Conservation (phyloP, 1,139 yeast species). For the Hemisphaericaspora xylofermentans region DNA sequence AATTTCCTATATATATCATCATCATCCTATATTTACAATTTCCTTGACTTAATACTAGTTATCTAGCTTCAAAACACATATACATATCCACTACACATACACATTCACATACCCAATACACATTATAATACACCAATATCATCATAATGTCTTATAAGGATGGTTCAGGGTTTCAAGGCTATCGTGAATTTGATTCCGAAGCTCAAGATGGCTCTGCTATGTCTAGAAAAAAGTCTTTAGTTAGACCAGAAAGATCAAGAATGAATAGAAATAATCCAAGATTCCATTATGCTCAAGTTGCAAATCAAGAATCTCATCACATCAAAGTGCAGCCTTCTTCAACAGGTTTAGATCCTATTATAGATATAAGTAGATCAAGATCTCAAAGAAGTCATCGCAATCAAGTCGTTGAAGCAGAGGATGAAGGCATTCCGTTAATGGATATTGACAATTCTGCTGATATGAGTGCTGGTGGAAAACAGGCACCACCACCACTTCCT, state of each 20-base stretch:
- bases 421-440: constrained; percentile 49
- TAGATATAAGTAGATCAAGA: constrained; percentile 13
- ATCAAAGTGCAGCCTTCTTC: constrained; percentile 67
- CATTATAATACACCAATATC: too few relatives aligned
- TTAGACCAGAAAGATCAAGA: constrained; percentile 77
- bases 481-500: constrained; percentile 6
- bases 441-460: constrained; percentile 25
- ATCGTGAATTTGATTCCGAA: constrained; percentile 50
- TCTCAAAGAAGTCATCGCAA: constrained; percentile 11
- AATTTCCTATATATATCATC: background rate
- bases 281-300: constrained; percentile 78
- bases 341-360: constrained; percentile 69
- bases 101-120: too few relatives aligned
- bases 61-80: background rate
- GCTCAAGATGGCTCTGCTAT: constrained; percentile 36
- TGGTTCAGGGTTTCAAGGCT: constrained; percentile 17
- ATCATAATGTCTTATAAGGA: constrained; percentile 14
- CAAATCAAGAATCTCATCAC: constrained; percentile 65
- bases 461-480: background rate
- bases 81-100: background rate
- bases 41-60: background rate
- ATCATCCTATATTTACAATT: background rate
- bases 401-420: constrained; percentile 21
- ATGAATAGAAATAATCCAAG: constrained; percentile 68
- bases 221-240: constrained; percentile 63